A percentile compares a stretch with the other conserved stretches of the same genome.
These are phyloP conservation scores for Trichoderma guizhouense DNA, from an alignment of 2,329 filamentous ascomycete genomes.

Conservation along the genomic window DNA sequence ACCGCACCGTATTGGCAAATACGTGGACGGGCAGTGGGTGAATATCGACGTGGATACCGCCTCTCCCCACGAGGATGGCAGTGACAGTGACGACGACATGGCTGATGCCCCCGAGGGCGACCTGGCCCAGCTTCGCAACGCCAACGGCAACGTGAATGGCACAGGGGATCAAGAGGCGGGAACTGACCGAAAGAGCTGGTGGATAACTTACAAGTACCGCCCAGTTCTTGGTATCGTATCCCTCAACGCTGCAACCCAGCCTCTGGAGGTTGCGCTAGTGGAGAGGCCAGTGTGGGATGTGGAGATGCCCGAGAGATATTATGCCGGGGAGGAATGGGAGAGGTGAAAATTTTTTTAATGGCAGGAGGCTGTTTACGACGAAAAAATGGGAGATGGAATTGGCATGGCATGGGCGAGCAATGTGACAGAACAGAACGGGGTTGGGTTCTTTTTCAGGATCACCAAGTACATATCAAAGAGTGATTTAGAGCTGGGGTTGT, in stretches of 20 bases:
- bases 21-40: conserved; percentile 39
- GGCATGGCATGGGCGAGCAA: background rate
- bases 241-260: conserved; percentile 37
- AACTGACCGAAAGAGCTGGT: conserved; percentile 47
- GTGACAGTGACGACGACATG: conserved; percentile 39
- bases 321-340: conserved; percentile 55
- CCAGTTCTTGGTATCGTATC: conserved; percentile 76
- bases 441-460: background rate
- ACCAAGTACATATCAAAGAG: conserved; percentile 8
- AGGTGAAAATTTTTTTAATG: conserved; percentile 26
- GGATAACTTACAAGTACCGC: conserved; percentile 89
- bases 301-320: conserved; percentile 70
- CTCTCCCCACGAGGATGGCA: conserved; percentile 32
- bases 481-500: background rate
- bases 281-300: conserved; percentile 84
- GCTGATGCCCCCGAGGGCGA: conserved; percentile 32
- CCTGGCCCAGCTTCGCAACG: conserved; percentile 34
- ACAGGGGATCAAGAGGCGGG: conserved; percentile 24
- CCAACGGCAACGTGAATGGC: conserved; percentile 22
- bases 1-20: conserved; percentile 43
- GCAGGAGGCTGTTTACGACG: background rate
- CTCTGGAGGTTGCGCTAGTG: conserved; percentile 78
- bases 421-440: background rate
- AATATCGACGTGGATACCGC: conserved; percentile 39
- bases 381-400: background rate